These are phyloP conservation scores for Dactylellina cionopaga DNA, from an alignment of 2,329 filamentous ascomycete species.

Conservation along the genomic window DNA sequence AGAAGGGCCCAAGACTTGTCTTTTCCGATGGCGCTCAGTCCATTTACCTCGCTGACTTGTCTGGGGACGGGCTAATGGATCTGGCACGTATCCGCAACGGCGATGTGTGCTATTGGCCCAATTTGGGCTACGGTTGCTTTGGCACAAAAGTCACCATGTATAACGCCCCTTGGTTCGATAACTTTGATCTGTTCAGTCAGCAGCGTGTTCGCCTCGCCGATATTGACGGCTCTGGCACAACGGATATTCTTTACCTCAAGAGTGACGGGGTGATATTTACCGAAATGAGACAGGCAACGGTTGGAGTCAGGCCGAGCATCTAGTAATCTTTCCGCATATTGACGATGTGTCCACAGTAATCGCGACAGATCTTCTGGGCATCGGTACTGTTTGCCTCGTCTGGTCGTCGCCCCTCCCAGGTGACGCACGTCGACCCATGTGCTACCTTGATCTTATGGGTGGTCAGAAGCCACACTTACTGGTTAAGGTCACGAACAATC, in stretches of 20 bases:
- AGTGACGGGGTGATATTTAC: constrained; percentile 9
- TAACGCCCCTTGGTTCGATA: constrained; percentile 55
- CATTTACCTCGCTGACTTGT: constrained; percentile 56
- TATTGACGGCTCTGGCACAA: constrained; percentile 38
- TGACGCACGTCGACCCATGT: background rate
- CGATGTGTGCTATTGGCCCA: constrained; percentile 59
- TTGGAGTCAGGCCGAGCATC: constrained; percentile 1
- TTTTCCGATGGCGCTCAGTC: background rate
- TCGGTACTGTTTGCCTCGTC: constrained; percentile 33
- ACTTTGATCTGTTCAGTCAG: constrained; percentile 26
- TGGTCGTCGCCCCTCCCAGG: constrained; percentile 2
- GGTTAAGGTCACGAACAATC: constrained; percentile 1
- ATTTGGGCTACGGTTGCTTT: constrained; percentile 59
- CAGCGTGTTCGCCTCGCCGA: constrained; percentile 11
- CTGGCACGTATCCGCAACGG: constrained; percentile 57
- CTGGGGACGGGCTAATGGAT: constrained; percentile 57
- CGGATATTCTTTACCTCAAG: constrained; percentile 28
- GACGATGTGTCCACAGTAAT: constrained; percentile 4
- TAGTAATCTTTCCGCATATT: constrained; percentile 10
- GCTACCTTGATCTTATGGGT: constrained; percentile 41
- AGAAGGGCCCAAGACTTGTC: constrained; percentile 26
- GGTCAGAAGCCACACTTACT: constrained; percentile 33
- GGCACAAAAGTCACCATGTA: constrained; percentile 58
- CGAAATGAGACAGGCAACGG: constrained; percentile 28
- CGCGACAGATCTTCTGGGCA: constrained; percentile 33